Conservation (phyloP, 257 asterid species). For the Nicotiana knightiana region DNA sequence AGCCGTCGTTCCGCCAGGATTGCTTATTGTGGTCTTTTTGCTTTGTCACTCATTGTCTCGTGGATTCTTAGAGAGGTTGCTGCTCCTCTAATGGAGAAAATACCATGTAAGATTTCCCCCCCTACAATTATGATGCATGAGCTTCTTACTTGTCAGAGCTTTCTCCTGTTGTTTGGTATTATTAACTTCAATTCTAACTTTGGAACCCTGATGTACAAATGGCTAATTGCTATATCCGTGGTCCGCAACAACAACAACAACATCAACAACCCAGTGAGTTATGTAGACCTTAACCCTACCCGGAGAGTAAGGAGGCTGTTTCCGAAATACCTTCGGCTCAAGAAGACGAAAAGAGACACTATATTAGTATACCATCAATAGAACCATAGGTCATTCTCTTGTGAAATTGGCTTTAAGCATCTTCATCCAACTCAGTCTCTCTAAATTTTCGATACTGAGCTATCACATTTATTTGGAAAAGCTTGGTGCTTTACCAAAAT, state of each 20-base stretch:
- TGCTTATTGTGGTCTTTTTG: conserved; percentile 84
- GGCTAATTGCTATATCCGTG: neutral
- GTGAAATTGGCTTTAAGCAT: neutral
- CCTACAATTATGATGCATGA: neutral
- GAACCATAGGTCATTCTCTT: too few relatives aligned
- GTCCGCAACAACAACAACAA: too few relatives aligned
- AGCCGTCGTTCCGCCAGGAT: conserved; percentile 85
- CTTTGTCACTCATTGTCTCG: conserved; percentile 64
- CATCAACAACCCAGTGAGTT: too few relatives aligned
- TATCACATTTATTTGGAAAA: neutral
- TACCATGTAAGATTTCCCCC: conserved; percentile 48
- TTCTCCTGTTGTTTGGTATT: neutral
- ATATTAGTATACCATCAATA: too few relatives aligned
- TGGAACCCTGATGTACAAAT: neutral
- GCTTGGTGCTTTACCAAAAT: neutral
- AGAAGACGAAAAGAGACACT: too few relatives aligned
- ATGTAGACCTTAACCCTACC: too few relatives aligned
- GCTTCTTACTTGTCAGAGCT: neutral
- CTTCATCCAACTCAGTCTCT: neutral
- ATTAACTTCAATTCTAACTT: neutral
- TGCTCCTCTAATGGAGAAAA: conserved; percentile 80
- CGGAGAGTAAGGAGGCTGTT: too few relatives aligned
- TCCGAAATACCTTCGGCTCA: too few relatives aligned
- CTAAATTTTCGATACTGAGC: neutral
- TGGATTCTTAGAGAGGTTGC: conserved; percentile 94